Percentiles rank a stretch among this genome's conserved stretches.
phyloP scores from a whole-genome alignment of 768 basidiomycete genomes.

The Brasilioporus rufonigricans region DNA sequence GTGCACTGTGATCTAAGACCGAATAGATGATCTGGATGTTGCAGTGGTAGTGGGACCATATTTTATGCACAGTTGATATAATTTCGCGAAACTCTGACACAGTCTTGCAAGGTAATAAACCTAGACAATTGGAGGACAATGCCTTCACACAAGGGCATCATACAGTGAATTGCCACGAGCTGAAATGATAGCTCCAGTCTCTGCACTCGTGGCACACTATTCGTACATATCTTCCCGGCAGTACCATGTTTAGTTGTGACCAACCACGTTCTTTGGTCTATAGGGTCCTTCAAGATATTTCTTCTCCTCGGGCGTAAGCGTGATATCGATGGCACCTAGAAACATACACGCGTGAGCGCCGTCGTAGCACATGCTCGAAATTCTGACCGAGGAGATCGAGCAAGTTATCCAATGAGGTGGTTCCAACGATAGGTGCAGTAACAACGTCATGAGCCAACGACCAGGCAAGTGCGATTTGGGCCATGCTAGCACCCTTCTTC shows the following conservation, averaged over 20 bases:
- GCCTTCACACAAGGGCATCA: too few relatives aligned
- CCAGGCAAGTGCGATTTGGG: too few relatives aligned
- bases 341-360: background rate
- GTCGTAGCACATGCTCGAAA: background rate
- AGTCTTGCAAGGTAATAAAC: too few relatives aligned
- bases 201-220: background rate
- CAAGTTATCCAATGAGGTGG: conserved; percentile 8
- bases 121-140: too few relatives aligned
- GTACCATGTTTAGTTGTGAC: conserved; percentile 34
- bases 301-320: conserved; percentile 9
- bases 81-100: too few relatives aligned
- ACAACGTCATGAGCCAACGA: conserved; percentile 7
- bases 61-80: too few relatives aligned
- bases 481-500: too few relatives aligned
- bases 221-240: background rate
- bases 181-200: too few relatives aligned
- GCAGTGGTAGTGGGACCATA: too few relatives aligned
- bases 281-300: conserved; percentile 12
- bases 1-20: too few relatives aligned
- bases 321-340: conserved; percentile 3
- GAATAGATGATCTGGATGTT: too few relatives aligned
- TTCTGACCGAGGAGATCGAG: conserved; percentile 7
- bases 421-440: conserved; percentile 7
- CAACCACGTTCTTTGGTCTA: conserved; percentile 34
- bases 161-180: too few relatives aligned